Percentiles rank a stretch among this genome's conserved stretches.
Conservation (phyloP, 768 basidiomycete species). For the Xerocomellus amylosporus region DNA sequence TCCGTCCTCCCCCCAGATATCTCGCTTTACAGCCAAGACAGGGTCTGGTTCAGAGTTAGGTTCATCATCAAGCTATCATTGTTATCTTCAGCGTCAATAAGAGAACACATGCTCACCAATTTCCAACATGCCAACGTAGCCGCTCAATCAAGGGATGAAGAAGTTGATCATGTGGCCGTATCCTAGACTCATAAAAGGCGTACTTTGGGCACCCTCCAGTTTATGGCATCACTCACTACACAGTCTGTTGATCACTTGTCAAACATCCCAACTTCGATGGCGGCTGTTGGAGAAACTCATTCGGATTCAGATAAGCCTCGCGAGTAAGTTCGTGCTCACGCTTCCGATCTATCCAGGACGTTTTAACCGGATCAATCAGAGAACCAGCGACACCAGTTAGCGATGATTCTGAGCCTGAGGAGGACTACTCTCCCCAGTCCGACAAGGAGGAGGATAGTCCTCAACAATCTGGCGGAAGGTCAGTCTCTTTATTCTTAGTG, state of each 20-base stretch:
- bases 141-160: slow-evolving; percentile 3
- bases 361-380: too few species aligned
- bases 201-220: neutral
- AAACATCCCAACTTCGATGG: neutral
- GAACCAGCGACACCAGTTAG: too few species aligned
- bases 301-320: neutral
- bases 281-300: neutral
- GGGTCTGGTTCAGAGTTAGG: neutral
- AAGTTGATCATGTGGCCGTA: neutral
- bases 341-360: neutral
- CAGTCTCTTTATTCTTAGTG: neutral
- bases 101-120: slow-evolving; percentile 4
- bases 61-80: neutral
- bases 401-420: neutral
- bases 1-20: neutral
- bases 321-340: slow-evolving; percentile 1
- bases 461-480: neutral
- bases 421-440: neutral
- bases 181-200: slow-evolving; percentile 20
- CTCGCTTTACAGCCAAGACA: neutral
- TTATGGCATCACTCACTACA: too few species aligned
- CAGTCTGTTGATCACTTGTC: neutral
- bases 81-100: slow-evolving; percentile 18
- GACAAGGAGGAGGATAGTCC: neutral
- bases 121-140: slow-evolving; percentile 4